A percentile compares a stretch with the other conserved stretches of the same genome.
Conservation (phyloP, 2,329 filamentous ascomycete genomes). For the Diaporthe longicolla region DNA sequence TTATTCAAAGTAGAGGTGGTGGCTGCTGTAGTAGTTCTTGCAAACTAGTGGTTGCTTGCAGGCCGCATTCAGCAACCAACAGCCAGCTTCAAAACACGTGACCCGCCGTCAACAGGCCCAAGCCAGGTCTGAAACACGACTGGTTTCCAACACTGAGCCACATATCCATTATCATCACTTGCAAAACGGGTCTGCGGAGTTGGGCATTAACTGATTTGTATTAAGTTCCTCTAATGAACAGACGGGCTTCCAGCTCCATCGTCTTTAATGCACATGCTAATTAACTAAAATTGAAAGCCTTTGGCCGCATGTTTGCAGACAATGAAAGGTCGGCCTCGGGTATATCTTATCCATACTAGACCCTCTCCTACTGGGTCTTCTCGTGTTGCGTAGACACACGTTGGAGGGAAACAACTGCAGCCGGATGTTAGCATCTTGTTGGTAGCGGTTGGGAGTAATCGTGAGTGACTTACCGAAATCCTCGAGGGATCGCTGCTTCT, state of each 20-base stretch:
- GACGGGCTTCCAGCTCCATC: constrained; percentile 41
- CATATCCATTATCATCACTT: not conserved
- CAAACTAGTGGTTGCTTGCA: not conserved
- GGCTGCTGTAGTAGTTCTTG: not conserved
- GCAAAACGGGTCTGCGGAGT: not conserved
- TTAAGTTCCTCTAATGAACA: constrained; percentile 46
- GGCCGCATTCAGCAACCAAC: not conserved
- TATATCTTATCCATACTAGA: constrained; percentile 44
- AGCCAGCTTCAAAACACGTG: not conserved
- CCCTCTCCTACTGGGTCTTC: constrained; percentile 77
- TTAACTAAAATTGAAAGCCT: constrained; percentile 42
- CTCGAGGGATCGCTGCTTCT: constrained; percentile 88
- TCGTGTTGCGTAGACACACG: constrained; percentile 93
- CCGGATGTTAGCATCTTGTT: constrained; percentile 60
- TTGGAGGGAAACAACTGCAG: constrained; percentile 85
- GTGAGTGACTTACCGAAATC: constrained; percentile 81
- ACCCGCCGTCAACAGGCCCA: not conserved
- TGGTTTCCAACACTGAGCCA: not conserved
- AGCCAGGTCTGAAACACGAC: not conserved
- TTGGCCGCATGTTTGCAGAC: constrained; percentile 40
- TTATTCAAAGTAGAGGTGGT: not conserved
- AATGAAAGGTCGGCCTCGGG: constrained; percentile 36
- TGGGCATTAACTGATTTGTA: constrained; percentile 44
- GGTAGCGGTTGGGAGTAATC: not conserved
- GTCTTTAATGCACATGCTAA: constrained; percentile 43